phyloP scores from a whole-genome alignment of 2,329 filamentous ascomycete genomes.

The Scedosporium dehoogii region DNA sequence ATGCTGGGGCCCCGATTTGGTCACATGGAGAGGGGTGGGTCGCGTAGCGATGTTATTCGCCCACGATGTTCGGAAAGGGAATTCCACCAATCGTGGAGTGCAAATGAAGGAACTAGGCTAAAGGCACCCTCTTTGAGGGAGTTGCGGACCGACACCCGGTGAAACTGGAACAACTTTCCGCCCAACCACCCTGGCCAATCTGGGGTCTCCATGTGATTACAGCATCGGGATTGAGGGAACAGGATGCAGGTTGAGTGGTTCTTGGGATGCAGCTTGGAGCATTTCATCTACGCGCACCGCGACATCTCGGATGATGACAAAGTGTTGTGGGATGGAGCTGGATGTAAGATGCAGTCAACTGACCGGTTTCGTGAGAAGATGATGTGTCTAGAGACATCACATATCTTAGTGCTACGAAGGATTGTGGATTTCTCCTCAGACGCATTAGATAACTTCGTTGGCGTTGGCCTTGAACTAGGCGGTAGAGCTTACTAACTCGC shows the following conservation, averaged over 20 bases:
- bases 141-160: not conserved
- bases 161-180: not conserved
- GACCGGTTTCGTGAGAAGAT: not conserved
- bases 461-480: too few relatives aligned
- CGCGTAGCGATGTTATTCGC: not conserved
- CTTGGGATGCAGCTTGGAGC: not conserved
- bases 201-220: not conserved
- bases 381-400: too few relatives aligned
- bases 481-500: too few relatives aligned
- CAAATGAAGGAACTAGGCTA: not conserved
- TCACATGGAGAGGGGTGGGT: not conserved
- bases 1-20: not conserved
- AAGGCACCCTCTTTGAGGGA: not conserved
- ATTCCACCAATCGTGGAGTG: not conserved
- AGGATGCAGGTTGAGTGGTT: not conserved
- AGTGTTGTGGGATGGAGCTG: not conserved
- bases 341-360: not conserved
- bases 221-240: not conserved
- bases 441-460: too few relatives aligned
- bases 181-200: not conserved
- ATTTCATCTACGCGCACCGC: not conserved
- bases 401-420: too few relatives aligned
- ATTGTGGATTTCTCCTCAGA: too few relatives aligned
- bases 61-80: not conserved
- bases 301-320: not conserved